These are phyloP conservation scores for Dalbergia cochinchinensis DNA, from an alignment of 306 rosid genomes.

Conservation along the genomic window DNA sequence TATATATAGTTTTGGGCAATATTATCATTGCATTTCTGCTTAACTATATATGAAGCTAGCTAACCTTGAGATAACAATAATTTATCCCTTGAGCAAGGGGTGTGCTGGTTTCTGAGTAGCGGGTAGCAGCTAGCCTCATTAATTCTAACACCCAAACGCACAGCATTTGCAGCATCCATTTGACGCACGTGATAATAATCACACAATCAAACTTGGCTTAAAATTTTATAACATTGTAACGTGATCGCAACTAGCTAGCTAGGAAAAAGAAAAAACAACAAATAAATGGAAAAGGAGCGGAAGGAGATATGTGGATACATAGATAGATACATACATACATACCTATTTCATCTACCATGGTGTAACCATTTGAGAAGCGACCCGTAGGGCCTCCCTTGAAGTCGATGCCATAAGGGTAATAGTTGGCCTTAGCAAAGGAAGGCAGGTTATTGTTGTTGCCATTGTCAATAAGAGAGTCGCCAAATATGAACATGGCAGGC, in stretches of 20 bases:
- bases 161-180: not conserved
- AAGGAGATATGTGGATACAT: not conserved
- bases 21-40: no score
- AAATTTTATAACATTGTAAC: not conserved
- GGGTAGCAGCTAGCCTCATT: no score
- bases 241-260: not conserved
- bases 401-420: constrained; percentile 91
- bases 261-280: not conserved
- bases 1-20: no score
- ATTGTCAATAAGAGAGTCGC: constrained; percentile 93
- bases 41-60: no score
- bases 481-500: constrained; percentile 94
- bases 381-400: constrained; percentile 91
- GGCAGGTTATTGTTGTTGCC: constrained; percentile 91
- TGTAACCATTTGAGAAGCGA: constrained; percentile 91
- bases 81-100: no score
- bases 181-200: not conserved
- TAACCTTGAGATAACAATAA: no score
- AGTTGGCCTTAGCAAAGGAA: constrained; percentile 93
- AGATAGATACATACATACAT: not conserved
- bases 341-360: constrained; percentile 87
- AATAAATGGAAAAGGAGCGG: not conserved
- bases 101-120: no score
- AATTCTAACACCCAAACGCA: no score
- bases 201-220: no score